Evolutionary conservation across 257 asterid genomes (phyloP).

Genomic region (Plantago ovata): DNA sequence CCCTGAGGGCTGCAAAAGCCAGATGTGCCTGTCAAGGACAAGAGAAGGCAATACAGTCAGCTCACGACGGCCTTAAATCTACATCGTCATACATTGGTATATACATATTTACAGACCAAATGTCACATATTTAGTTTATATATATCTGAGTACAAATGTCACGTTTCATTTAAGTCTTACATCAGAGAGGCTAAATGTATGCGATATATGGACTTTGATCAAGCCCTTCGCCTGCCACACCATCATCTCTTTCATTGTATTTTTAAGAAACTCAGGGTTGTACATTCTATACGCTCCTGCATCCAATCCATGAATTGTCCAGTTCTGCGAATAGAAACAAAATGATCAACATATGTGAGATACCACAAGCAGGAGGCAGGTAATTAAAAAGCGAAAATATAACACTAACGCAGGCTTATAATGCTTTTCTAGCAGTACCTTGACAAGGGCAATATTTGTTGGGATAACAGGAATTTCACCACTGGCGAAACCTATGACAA

Average conservation of each 20-base stretch:
- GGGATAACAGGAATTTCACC: slow-evolving; percentile 88
- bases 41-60: background rate
- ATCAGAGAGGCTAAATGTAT: slow-evolving; percentile 58
- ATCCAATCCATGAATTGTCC: slow-evolving; percentile 91
- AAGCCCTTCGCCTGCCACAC: slow-evolving; percentile 79
- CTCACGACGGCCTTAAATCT: no score
- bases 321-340: slow-evolving; percentile 50
- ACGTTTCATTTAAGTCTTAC: slow-evolving; percentile 33
- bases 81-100: no score
- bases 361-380: no score
- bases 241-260: slow-evolving; percentile 77
- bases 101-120: no score
- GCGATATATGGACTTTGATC: slow-evolving; percentile 64
- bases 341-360: background rate
- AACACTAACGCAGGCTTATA: no score
- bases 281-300: slow-evolving; percentile 88
- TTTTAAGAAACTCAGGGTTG: slow-evolving; percentile 57
- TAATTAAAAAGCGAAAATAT: no score
- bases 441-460: slow-evolving; percentile 84
- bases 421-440: slow-evolving; percentile 41
- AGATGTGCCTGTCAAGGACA: slow-evolving; percentile 59
- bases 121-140: no score
- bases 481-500: slow-evolving; percentile 94
- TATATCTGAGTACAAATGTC: no score
- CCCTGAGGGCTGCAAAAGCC: slow-evolving; percentile 79